phyloP scores from a whole-genome alignment of 2,329 filamentous ascomycete species.

The Fusarium sacchari region DNA sequence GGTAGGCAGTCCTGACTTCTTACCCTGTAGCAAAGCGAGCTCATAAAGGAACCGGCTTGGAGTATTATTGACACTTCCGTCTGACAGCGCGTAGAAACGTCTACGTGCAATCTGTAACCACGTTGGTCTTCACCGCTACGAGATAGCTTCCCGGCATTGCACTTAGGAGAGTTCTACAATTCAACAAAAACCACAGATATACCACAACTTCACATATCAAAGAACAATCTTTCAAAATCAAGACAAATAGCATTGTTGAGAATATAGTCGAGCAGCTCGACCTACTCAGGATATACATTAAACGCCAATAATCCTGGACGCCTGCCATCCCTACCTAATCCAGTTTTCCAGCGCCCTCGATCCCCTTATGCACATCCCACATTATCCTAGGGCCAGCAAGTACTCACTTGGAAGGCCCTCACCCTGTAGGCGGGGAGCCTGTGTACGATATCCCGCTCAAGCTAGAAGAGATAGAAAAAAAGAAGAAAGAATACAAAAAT shows the following conservation, averaged over 20 bases:
- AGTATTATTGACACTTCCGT: background rate
- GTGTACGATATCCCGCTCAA: conserved; percentile 8
- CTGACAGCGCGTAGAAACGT: background rate
- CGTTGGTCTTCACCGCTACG: background rate
- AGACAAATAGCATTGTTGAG: conserved; percentile 39
- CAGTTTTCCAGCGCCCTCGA: conserved; percentile 29
- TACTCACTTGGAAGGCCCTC: conserved; percentile 14
- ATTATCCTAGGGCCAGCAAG: conserved; percentile 35
- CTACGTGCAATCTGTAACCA: background rate
- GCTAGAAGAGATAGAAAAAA: background rate
- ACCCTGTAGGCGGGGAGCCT: conserved; percentile 1
- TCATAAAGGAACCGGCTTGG: background rate
- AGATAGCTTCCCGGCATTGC: background rate
- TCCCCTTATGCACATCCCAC: conserved; percentile 27
- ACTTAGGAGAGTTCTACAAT: background rate
- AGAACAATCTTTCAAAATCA: background rate
- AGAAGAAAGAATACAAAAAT: conserved; percentile 21
- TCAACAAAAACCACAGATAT: background rate
- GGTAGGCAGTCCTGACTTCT: background rate
- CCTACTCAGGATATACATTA: conserved; percentile 40
- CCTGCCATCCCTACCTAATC: conserved; percentile 28
- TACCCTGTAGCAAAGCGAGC: background rate
- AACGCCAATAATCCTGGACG: conserved; percentile 37
- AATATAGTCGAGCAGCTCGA: conserved; percentile 36
- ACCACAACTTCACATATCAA: background rate